Percentiles rank a stretch among this genome's conserved stretches.
Conservation (phyloP, 2,329 filamentous ascomycete species). For the Pochonia chlamydosporia region DNA sequence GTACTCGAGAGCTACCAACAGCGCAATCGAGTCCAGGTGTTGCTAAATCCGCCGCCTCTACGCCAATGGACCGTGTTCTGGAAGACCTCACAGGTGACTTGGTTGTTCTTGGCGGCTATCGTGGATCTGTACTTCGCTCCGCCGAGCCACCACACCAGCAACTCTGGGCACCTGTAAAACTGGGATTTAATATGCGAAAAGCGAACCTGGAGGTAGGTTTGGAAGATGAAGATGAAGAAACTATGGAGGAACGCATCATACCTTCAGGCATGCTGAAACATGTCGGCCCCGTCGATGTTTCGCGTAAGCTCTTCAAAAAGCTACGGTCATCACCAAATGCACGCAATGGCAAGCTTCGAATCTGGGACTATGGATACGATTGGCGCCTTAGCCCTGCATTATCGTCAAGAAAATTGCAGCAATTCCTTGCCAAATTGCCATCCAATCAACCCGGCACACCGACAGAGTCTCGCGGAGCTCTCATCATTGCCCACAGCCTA, state of each 20-base stretch:
- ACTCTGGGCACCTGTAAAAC: slow-evolving; percentile 89
- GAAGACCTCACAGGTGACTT: slow-evolving; percentile 74
- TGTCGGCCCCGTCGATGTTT: slow-evolving; percentile 88
- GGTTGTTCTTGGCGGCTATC: slow-evolving; percentile 83
- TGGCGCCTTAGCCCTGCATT: slow-evolving; percentile 83
- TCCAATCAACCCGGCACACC: slow-evolving; percentile 60
- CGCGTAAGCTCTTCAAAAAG: slow-evolving; percentile 72
- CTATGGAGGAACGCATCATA: slow-evolving; percentile 76
- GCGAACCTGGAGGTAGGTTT: slow-evolving; percentile 86
- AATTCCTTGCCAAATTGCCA: slow-evolving; percentile 67
- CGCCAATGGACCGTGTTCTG: slow-evolving; percentile 48
- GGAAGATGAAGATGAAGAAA: slow-evolving; percentile 73
- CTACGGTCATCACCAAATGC: slow-evolving; percentile 70
- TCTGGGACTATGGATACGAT: slow-evolving; percentile 92
- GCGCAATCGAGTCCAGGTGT: not conserved
- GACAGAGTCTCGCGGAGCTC: slow-evolving; percentile 57
- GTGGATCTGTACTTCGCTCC: slow-evolving; percentile 83
- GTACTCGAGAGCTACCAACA: not conserved
- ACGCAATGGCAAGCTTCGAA: slow-evolving; percentile 61
- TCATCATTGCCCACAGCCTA: slow-evolving; percentile 80
- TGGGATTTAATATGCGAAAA: slow-evolving; percentile 85
- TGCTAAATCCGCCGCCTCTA: slow-evolving; percentile 6
- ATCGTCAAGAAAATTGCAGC: slow-evolving; percentile 64
- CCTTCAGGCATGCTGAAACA: slow-evolving; percentile 85
- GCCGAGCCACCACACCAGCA: slow-evolving; percentile 78